Evolutionary conservation across 2,329 filamentous ascomycete species (phyloP).

Genomic region (Pseudogymnoascus sp.): DNA sequence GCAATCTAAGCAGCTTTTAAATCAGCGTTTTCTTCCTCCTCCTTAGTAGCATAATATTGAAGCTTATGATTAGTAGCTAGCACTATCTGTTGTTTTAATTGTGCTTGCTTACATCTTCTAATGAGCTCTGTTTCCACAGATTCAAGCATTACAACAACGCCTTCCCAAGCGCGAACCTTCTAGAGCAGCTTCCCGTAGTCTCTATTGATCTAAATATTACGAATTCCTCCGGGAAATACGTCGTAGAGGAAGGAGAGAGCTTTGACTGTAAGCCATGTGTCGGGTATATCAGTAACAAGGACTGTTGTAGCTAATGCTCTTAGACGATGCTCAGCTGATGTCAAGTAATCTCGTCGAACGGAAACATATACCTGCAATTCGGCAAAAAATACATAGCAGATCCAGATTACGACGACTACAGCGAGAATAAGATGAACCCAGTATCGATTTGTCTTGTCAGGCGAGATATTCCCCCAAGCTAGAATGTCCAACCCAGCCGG

Average conservation of each 20-base stretch:
- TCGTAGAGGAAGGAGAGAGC: slow-evolving; percentile 82
- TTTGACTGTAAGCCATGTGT: slow-evolving; percentile 81
- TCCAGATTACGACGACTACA: slow-evolving; percentile 70
- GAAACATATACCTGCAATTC: slow-evolving; percentile 86
- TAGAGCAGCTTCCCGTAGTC: slow-evolving; percentile 77
- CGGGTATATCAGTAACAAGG: slow-evolving; percentile 81
- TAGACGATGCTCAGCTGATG: slow-evolving; percentile 87
- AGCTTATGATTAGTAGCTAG: slow-evolving; percentile 31
- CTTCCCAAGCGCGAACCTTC: slow-evolving; percentile 72
- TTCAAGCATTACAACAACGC: slow-evolving; percentile 68
- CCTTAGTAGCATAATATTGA: slow-evolving; percentile 5
- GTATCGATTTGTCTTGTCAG: slow-evolving; percentile 59
- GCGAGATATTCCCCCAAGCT: slow-evolving; percentile 78
- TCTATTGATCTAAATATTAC: slow-evolving; percentile 94
- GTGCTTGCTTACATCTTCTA: slow-evolving; percentile 68
- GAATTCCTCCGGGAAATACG: slow-evolving; percentile 89
- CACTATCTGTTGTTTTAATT: slow-evolving; percentile 56
- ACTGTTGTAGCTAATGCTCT: slow-evolving; percentile 96
- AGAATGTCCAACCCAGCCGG: slow-evolving; percentile 67
- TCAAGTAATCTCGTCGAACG: slow-evolving; percentile 88
- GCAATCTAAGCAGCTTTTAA: slow-evolving; percentile 41
- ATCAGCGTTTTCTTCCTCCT: slow-evolving; percentile 35
- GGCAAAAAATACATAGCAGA: slow-evolving; percentile 79
- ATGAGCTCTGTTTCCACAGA: slow-evolving; percentile 79
- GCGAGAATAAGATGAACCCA: slow-evolving; percentile 82